Conservation (phyloP, 2,329 filamentous ascomycete species). For the Aphanoascus verrucosus region DNA sequence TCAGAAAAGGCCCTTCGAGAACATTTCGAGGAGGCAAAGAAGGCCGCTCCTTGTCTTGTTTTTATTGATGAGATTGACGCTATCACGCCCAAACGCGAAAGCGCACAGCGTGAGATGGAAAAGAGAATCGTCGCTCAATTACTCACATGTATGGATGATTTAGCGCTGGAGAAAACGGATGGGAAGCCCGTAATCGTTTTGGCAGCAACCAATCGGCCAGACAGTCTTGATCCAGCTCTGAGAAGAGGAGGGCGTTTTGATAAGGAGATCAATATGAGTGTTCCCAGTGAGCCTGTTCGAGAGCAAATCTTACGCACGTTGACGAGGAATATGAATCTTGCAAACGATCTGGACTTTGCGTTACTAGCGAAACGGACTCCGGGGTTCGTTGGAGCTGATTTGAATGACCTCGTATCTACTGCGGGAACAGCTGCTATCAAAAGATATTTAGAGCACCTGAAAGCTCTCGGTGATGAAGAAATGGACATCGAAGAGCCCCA, state of each 20-base stretch:
- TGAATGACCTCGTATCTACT: constrained; percentile 60
- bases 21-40: constrained; percentile 77
- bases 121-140: constrained; percentile 76
- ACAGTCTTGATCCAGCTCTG: constrained; percentile 71
- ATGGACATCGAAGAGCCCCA: constrained; percentile 44
- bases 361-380: constrained; percentile 73
- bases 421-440: constrained; percentile 56
- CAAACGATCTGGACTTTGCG: constrained; percentile 60
- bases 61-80: constrained; percentile 90
- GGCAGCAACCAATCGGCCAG: constrained; percentile 79
- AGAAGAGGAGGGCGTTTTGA: constrained; percentile 67
- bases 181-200: constrained; percentile 77
- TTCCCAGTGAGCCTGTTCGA: constrained; percentile 68
- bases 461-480: constrained; percentile 34
- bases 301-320: constrained; percentile 67
- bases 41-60: constrained; percentile 74
- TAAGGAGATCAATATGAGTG: constrained; percentile 73
- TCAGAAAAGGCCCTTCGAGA: constrained; percentile 79
- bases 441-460: constrained; percentile 46
- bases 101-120: constrained; percentile 77
- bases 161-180: constrained; percentile 59
- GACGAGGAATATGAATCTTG: constrained; percentile 54
- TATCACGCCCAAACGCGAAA: constrained; percentile 77
- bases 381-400: constrained; percentile 84
- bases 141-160: constrained; percentile 72